Evolutionary conservation across 148 eudicot genomes (phyloP), one percentile per base, ranked within the genome.

Genomic region (Vaccinium myrtillus): DNA sequence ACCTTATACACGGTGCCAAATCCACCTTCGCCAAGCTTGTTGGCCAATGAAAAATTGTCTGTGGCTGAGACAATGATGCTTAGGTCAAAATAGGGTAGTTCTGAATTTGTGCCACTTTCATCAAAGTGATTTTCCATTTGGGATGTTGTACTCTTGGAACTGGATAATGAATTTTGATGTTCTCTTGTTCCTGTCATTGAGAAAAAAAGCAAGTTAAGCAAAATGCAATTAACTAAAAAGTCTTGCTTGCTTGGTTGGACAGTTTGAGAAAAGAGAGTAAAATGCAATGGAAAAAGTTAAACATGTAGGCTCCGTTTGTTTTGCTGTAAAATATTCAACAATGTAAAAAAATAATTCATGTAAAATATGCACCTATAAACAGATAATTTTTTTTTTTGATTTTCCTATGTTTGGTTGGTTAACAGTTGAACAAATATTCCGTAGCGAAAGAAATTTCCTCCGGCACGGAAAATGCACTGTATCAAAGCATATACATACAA

Each of bases 1-100:
- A 84, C 89, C 87, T 80, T 87, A 67, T 83, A 87, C 80, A 87
- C 86, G 10, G 36, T 14, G 75, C 88, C 88, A 75, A 87, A 87
- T n/a, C 88, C 88, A 67, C 89, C 89, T 78, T 55, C 58, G 8
- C 89, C 89, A 9, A 84, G 79, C 85, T 84, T 81, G 46, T 77
- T 87, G 8, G 83, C 48, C 61, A 8, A 15, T 12, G 58, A 50
- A 56, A 87, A 87, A 59, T 82, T 82, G 39, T 59, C 43, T 2
- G 89, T 87, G 6, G 89, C 89, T 19, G 77, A 71, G 13, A 36
- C 86, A 25, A 89, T 77, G 27, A 39, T 36, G 65, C 79, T 83
- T 25, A 86, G 56, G 13, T 83, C 79, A 39, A 84, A 89, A 43
- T 84, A 13, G 25, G 86, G 77, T 21, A 88, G 50, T n/a, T 86